Percentiles rank a stretch among this genome's conserved stretches.
These are phyloP conservation scores for Chlorella sorokiniana DNA, from an alignment of 139 green algal species.

Conservation along the genomic window DNA sequence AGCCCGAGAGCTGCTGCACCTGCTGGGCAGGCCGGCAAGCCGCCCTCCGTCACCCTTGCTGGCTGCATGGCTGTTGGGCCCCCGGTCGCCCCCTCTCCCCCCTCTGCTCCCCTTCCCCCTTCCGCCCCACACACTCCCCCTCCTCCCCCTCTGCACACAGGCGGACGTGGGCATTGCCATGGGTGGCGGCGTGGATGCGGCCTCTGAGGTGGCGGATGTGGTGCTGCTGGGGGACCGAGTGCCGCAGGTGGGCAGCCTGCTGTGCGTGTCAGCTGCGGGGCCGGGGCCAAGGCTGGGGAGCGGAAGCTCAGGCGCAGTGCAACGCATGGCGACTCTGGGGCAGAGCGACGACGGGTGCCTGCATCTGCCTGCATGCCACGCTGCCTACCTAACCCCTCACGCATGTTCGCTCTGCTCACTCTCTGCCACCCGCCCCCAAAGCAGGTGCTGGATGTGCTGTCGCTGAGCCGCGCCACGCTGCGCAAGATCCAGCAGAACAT, in stretches of 20 bases:
- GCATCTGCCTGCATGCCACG: not conserved
- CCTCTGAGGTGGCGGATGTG: slow-evolving; percentile 72
- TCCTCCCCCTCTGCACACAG: not conserved
- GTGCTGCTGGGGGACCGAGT: slow-evolving; percentile 83
- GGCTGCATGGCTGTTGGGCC: not conserved
- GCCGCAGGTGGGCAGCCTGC: slow-evolving; percentile 51
- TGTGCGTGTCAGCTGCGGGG: too few species aligned
- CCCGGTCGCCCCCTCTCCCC: not conserved
- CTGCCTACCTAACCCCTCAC: not conserved
- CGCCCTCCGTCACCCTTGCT: too few species aligned
- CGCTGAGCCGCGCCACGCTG: slow-evolving; percentile 75
- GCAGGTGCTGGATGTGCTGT: slow-evolving; percentile 81
- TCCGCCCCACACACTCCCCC: not conserved
- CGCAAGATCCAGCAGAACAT: slow-evolving; percentile 91
- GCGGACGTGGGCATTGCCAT: slow-evolving; percentile 91
- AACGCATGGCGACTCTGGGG: too few species aligned
- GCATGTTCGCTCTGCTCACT: not conserved
- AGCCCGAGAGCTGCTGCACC: not conserved
- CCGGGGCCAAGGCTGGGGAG: too few species aligned
- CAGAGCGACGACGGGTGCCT: too few species aligned
- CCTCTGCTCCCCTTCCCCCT: not conserved
- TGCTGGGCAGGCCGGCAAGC: not conserved
- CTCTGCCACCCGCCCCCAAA: not conserved
- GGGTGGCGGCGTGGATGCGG: slow-evolving; percentile 67
- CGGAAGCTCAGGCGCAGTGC: too few species aligned